A percentile compares a stretch with the other conserved stretches of the same genome.
Evolutionary conservation across 257 asterid genomes (phyloP).

Genomic region (Jacaranda mimosifolia): DNA sequence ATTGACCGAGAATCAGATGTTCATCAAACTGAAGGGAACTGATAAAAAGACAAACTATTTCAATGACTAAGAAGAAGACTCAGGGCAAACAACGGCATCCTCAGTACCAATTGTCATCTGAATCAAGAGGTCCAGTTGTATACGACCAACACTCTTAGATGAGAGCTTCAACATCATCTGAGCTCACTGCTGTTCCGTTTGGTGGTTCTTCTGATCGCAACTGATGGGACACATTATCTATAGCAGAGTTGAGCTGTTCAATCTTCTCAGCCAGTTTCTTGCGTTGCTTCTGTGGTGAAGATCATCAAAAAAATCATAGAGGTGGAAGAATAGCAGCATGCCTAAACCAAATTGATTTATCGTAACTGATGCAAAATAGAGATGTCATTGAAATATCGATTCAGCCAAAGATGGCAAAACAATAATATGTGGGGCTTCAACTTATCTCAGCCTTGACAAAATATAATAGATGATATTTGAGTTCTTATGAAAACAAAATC

Average conservation of each 20-base stretch:
- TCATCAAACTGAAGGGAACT: constrained; percentile 1
- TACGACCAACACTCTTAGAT: constrained; percentile 40
- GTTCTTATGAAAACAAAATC: neutral
- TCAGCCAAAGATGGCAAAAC: constrained; percentile 15
- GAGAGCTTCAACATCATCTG: constrained; percentile 70
- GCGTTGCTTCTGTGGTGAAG: constrained; percentile 72
- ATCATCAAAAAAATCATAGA: neutral
- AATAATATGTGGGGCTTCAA: neutral
- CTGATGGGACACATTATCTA: constrained; percentile 75
- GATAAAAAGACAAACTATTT: neutral
- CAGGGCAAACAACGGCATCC: constrained; percentile 27
- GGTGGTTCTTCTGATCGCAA: constrained; percentile 63
- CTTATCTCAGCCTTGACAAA: neutral
- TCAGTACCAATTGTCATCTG: constrained; percentile 1
- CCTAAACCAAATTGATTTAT: neutral
- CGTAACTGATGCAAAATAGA: neutral
- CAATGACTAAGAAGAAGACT: constrained; percentile 16
- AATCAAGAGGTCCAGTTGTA: neutral
- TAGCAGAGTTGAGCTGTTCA: constrained; percentile 82
- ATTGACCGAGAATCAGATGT: neutral
- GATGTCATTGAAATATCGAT: neutral
- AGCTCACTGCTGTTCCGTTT: constrained; percentile 61
- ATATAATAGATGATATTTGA: neutral
- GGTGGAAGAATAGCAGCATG: neutral
- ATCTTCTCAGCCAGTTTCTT: constrained; percentile 85